Evolutionary conservation across 2,329 filamentous ascomycete species (phyloP), one percentile per base, ranked within the genome.

Genomic region (Fusarium keratoplasticum): DNA sequence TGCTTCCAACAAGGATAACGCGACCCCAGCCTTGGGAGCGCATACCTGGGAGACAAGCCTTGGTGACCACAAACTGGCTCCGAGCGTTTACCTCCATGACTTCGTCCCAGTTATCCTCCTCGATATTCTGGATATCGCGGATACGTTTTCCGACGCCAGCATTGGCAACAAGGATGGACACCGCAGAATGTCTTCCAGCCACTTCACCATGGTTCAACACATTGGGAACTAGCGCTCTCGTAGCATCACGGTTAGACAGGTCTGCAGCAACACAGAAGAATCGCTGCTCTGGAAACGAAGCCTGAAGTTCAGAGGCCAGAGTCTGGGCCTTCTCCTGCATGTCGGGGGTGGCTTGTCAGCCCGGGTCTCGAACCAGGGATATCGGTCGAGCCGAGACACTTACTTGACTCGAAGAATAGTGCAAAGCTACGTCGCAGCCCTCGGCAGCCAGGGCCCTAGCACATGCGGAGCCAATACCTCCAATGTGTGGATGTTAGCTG

Each of bases 91-190:
- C 74, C 35, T 82, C 81, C 73, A 83, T 79, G 67, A 82, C 76
- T 54, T 81, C 76, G 68, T 83, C 81, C 81, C 82, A 83, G 44
- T 83, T 81, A 3, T 81, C 80, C 36, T 83, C 82, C 36, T 64
- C 66, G 29, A 83, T 82, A 22, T 83, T 75, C 4, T 68, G 61
- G 27, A 81, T 71, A 64, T 83, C 80, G 1, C 81, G 79, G 35
- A 83, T 82, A 2, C 82, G 78, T n/a, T 75, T 76, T 2, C 81
- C 81, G 0, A 81, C 13, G 0, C 81, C 81, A 4, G 81, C 81
- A 20, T 82, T 82, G 54, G 81, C 81, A 9, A 82, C 77, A 5
- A 82, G 67, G 3, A 82, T 73, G 0, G 81, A 82, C 2, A 82
- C 70, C 27, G 79, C 75, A n/a, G 52, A 61, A 59, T 82, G 80